Base-by-base conservation (phyloP, 2,329 filamentous ascomycete genomes). In the Cladosporium sphaerospermum region DNA sequence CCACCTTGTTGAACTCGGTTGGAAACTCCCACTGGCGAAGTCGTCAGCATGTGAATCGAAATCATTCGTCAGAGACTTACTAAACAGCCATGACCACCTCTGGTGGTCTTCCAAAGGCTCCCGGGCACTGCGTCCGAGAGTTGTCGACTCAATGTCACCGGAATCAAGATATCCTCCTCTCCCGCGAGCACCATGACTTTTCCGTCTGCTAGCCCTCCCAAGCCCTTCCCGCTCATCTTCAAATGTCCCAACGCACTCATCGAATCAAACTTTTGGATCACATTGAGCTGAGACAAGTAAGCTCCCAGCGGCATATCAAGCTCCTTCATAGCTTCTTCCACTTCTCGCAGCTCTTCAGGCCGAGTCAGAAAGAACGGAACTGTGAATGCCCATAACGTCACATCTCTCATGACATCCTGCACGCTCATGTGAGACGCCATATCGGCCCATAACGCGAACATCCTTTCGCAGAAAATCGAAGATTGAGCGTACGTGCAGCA, bases 351-450 rank as follows among this genome's bases (percentile, higher is more conserved):
- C 36, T 61, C 58, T 8, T 50, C 54, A 6, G 42, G 48, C 1
- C 55, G 16, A 2, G 40, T 50, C 9, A 54, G 45, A 45, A 62
- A 61, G 44, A 61, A 62, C 7, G 54, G 52, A 1, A 61, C 58
- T 1, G 61, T 62, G 54, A 61, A 62, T n/a, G 58, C 57, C 61
- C 61, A 62, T 2, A 62, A 51, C 34, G 55, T 62, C 10, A 62
- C 61, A 52, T 62, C 61, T 8, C 57, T 37, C 61, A 62, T 62
- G 4, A 61, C 61, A 40, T 59, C 58, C 19, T 54, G 55, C 39
- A 62, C 58, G 18, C 39, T 41, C 61, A 61, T 61, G 10, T 37
- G 40, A 47, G 31, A 39, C 18, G 60, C 59, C 57, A 61, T 58
- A 18, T 62, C 59, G 3, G 47, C 56, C 60, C 60, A 62, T 9